Conservation (phyloP, 176 grass and related monocot genomes). For the Coix lacrymajobi region DNA sequence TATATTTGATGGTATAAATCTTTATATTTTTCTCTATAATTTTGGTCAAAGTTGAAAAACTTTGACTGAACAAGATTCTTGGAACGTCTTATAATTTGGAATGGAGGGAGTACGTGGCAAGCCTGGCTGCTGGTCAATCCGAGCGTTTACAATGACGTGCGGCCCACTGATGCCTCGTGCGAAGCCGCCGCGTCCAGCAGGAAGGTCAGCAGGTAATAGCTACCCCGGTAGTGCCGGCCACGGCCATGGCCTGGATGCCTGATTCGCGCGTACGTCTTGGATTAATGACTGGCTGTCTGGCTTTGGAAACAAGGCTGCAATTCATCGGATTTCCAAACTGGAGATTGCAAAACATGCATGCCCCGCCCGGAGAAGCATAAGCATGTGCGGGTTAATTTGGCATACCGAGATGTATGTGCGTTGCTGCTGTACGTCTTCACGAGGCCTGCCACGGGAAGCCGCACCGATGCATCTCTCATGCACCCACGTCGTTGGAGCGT, state of each 20-base stretch:
- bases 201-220: background rate
- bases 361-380: background rate
- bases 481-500: background rate
- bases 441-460: background rate
- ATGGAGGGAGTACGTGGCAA: too few species aligned
- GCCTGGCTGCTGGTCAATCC: slow-evolving; percentile 8
- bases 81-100: too few species aligned
- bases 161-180: background rate
- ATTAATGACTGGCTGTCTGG: too few species aligned
- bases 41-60: too few species aligned
- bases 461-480: background rate
- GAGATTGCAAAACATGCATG: background rate
- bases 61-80: too few species aligned
- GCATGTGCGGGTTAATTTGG: background rate
- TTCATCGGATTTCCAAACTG: background rate
- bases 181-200: background rate
- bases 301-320: background rate
- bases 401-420: background rate
- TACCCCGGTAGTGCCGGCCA: background rate
- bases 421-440: too few species aligned
- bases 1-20: too few species aligned
- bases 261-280: background rate
- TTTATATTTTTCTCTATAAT: too few species aligned
- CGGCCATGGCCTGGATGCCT: background rate
- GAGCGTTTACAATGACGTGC: background rate